Evolutionary conservation across 192 early-diverging fungal species (phyloP).

Genomic region (Piromyces finnis): DNA sequence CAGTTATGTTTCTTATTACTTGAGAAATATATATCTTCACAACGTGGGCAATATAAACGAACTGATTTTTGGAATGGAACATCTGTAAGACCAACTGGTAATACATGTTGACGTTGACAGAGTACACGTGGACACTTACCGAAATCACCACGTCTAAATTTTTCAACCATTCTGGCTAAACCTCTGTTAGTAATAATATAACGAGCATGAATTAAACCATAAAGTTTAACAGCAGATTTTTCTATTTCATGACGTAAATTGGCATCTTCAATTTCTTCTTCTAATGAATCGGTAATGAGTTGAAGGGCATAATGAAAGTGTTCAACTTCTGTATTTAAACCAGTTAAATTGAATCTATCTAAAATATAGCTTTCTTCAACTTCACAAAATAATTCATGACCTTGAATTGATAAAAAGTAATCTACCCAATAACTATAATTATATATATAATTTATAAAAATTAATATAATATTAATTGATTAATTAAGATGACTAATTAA

Average conservation of each 20-base stretch:
- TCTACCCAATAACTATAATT: slow-evolving; percentile 55
- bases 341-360: slow-evolving; percentile 95
- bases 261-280: slow-evolving; percentile 31
- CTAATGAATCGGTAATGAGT: slow-evolving; percentile 76
- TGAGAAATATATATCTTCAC: slow-evolving; percentile 94
- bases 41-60: slow-evolving; percentile 88
- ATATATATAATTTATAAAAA: no score
- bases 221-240: slow-evolving; percentile 74
- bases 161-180: slow-evolving; percentile 89
- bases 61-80: slow-evolving; percentile 65
- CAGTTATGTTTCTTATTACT: slow-evolving; percentile 64
- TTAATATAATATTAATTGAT: no score
- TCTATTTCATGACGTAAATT: slow-evolving; percentile 63
- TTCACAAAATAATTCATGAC: slow-evolving; percentile 95
- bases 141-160: slow-evolving; percentile 82
- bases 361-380: slow-evolving; percentile 96
- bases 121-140: slow-evolving; percentile 91
- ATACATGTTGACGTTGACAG: slow-evolving; percentile 72
- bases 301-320: slow-evolving; percentile 81
- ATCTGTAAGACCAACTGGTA: slow-evolving; percentile 82
- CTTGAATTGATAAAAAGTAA: slow-evolving; percentile 79
- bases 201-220: slow-evolving; percentile 95
- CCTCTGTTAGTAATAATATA: slow-evolving; percentile 87
- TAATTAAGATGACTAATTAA: no score
- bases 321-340: slow-evolving; percentile 73